Evolutionary conservation across 2,329 filamentous ascomycete species (phyloP).

Genomic region (Ophiostoma sp.): DNA sequence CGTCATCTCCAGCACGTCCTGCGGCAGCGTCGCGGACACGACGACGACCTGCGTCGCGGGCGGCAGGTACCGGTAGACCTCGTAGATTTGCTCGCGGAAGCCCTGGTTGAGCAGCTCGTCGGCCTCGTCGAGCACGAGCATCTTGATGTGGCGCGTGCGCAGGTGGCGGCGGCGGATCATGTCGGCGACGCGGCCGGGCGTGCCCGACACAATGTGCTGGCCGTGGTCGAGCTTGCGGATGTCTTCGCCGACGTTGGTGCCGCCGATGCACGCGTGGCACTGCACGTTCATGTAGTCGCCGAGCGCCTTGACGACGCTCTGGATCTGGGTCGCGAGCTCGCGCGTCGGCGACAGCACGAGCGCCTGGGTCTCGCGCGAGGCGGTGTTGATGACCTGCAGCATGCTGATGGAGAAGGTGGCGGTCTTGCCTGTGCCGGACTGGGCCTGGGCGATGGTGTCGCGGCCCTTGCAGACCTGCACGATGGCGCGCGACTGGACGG

Average conservation of each 20-base stretch:
- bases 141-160: constrained; percentile 58
- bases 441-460: constrained; percentile 96
- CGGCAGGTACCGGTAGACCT: constrained; percentile 94
- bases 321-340: constrained; percentile 95
- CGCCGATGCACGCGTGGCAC: constrained; percentile 97
- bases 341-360: constrained; percentile 93
- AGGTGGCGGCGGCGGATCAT: constrained; percentile 56
- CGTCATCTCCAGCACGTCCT: constrained; percentile 98
- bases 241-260: constrained; percentile 95
- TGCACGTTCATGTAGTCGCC: constrained; percentile 99
- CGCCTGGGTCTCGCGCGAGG: constrained; percentile 86
- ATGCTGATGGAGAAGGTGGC: constrained; percentile 96
- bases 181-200: constrained; percentile 80
- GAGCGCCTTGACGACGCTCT: constrained; percentile 98
- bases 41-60: constrained; percentile 98
- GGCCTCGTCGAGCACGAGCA: constrained; percentile 57
- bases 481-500: constrained; percentile 95
- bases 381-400: constrained; percentile 91
- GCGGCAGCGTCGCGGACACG: constrained; percentile 90
- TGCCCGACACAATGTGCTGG: constrained; percentile 95
- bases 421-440: constrained; percentile 95
- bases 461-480: constrained; percentile 98
- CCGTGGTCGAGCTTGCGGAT: constrained; percentile 97
- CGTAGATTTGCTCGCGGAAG: constrained; percentile 98
- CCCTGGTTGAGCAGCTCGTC: constrained; percentile 76